These are phyloP conservation scores for Beauveria sp. DNA, from an alignment of 2,329 filamentous ascomycete genomes.

Conservation along the genomic window DNA sequence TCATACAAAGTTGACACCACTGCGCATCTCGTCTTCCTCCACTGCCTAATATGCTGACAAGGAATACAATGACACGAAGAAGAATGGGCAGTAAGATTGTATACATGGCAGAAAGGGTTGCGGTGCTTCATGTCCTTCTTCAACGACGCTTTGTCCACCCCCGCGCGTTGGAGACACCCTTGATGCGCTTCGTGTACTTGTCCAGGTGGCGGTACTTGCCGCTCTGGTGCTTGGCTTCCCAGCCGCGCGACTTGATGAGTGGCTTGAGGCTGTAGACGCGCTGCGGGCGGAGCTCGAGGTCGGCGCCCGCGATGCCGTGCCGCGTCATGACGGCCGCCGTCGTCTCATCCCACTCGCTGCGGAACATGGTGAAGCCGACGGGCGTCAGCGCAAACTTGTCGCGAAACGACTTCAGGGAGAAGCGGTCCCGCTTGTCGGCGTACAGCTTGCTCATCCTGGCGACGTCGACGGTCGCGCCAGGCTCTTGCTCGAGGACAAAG, in stretches of 20 bases:
- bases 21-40: neutral
- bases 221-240: constrained; percentile 58
- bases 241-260: constrained; percentile 53
- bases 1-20: neutral
- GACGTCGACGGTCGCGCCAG: constrained; percentile 48
- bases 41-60: neutral
- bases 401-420: constrained; percentile 68
- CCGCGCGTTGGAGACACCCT: constrained; percentile 33
- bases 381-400: constrained; percentile 61
- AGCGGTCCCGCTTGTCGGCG: constrained; percentile 49
- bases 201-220: constrained; percentile 58
- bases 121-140: neutral
- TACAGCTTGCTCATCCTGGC: constrained; percentile 47
- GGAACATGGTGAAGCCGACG: constrained; percentile 82
- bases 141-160: constrained; percentile 35
- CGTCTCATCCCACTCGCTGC: constrained; percentile 79
- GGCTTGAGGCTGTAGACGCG: constrained; percentile 62
- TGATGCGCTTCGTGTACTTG: constrained; percentile 58
- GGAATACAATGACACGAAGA: neutral
- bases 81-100: neutral
- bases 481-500: constrained; percentile 73
- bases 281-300: constrained; percentile 78
- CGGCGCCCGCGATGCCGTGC: constrained; percentile 64
- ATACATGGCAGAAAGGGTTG: neutral
- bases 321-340: constrained; percentile 83